Base-by-base conservation (phyloP, 2,329 filamentous ascomycete genomes). In the Colletotrichum gloeosporioides region DNA sequence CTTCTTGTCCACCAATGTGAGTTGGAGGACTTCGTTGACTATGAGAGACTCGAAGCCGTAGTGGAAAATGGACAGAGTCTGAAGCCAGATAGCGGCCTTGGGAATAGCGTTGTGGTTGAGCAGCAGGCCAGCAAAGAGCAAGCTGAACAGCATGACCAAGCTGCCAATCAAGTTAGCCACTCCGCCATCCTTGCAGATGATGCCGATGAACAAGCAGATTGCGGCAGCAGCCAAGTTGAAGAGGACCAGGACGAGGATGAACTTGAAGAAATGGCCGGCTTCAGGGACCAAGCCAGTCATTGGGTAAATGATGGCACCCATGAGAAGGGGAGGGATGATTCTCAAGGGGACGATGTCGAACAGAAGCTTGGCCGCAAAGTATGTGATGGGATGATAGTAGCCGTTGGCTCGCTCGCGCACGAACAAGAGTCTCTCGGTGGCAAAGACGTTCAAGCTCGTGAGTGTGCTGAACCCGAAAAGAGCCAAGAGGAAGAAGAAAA, bases 401-500 rank as follows among this genome's bases (percentile, higher is more conserved):
- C 97, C 96, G 83, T 99, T 99, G 49, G 97, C 97, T 78, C 97
- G 91, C 85, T 99, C 97, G 65, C 97, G 92, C 13, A 98, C 93
- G 83, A 99, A 99, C 49, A 99, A 88, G 9, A 98, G 90, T 61
- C 97, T 91, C 85, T 99, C 97, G 0, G 95, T 92, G 1, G 96
- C 96, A 84, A 99, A 99, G 13, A 98, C 96, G 34, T 94, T 98
- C 71, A 99, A 89, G 80, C 95, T 98, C 0, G 97, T 99, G 53
- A 99, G 89, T 1, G 96, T 98, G 85, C 95, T 98, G 88, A 99
- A 99, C 12, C 97, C 97, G 81, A 99, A 99, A 4, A 99, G 90
- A 0, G 97, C 96, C 2, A 99, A 90, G 39, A 99, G 90, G 88
- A 99, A 99, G 88, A 99, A 98, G 90, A 99, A 99, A 16, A 99